phyloP scores from a whole-genome alignment of 2,329 filamentous ascomycete species.

The Dactylonectria macrodidyma region DNA sequence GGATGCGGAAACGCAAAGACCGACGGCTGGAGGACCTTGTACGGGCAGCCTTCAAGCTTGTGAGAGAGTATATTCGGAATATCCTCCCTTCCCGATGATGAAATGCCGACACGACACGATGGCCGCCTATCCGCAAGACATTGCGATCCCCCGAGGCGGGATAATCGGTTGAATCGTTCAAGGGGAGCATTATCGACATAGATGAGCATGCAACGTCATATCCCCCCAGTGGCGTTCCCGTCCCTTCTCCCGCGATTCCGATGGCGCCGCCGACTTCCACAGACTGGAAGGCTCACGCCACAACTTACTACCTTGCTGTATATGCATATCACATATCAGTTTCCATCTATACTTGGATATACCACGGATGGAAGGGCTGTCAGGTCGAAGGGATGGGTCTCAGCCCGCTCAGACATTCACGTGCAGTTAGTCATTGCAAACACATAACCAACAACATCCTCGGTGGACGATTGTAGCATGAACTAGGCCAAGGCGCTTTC shows the following conservation, averaged over 20 bases:
- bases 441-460: neutral
- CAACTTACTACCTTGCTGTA: constrained; percentile 2
- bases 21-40: constrained; percentile 81
- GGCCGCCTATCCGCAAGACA: neutral
- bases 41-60: constrained; percentile 71
- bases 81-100: constrained; percentile 71
- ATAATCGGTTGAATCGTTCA: neutral
- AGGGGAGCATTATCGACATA: neutral
- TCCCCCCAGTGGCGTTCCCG: constrained; percentile 7
- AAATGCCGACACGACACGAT: neutral
- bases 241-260: constrained; percentile 2
- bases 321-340: constrained; percentile 13
- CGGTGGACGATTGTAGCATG: constrained; percentile 4
- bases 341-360: constrained; percentile 14
- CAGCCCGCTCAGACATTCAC: neutral
- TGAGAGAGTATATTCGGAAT: constrained; percentile 72
- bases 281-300: neutral
- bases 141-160: neutral
- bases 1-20: constrained; percentile 81
- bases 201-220: neutral
- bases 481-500: constrained; percentile 22
- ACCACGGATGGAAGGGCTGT: neutral
- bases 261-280: neutral
- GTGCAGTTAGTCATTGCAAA: neutral
- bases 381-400: neutral